A percentile compares a stretch with the other conserved stretches of the same genome.
phyloP scores from a whole-genome alignment of 139 green algal species.

The Auxenochlorella protothecoides region DNA sequence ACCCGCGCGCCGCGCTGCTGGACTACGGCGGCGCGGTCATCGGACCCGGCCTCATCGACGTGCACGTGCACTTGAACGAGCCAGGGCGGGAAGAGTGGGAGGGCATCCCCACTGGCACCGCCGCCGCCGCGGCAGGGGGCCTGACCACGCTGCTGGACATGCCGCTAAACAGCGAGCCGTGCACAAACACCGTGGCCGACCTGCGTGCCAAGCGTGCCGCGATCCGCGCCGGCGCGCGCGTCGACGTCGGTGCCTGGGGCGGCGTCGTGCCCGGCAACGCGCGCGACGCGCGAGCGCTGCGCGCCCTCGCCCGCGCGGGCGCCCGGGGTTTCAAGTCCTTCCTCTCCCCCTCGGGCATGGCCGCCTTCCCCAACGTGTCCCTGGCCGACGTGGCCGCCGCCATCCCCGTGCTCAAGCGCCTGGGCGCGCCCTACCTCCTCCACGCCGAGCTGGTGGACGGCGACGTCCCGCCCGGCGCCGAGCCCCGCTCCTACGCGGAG shows the following conservation, averaged over 20 bases:
- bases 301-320: slow-evolving; percentile 50
- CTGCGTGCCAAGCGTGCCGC: slow-evolving; percentile 47
- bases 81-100: slow-evolving; percentile 86
- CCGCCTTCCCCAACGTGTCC: slow-evolving; percentile 72
- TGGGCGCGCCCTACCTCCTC: slow-evolving; percentile 57
- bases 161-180: slow-evolving; percentile 80
- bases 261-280: slow-evolving; percentile 85
- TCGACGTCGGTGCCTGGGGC: slow-evolving; percentile 82
- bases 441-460: slow-evolving; percentile 65
- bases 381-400: slow-evolving; percentile 45
- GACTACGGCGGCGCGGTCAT: slow-evolving; percentile 44
- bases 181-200: slow-evolving; percentile 35
- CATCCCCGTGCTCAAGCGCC: slow-evolving; percentile 51
- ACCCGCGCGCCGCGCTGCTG: slow-evolving; percentile 1
- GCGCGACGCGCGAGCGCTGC: slow-evolving; percentile 35
- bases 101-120: slow-evolving; percentile 68
- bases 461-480: slow-evolving; percentile 22
- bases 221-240: not conserved
- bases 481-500: slow-evolving; percentile 54
- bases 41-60: slow-evolving; percentile 80
- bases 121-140: slow-evolving; percentile 73
- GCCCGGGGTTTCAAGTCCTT: slow-evolving; percentile 92
- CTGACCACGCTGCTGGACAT: slow-evolving; percentile 91
- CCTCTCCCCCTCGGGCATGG: slow-evolving; percentile 78
- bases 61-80: slow-evolving; percentile 92